Conservation (phyloP, 139 green algal genomes). For the Desmodesmus armatus region DNA sequence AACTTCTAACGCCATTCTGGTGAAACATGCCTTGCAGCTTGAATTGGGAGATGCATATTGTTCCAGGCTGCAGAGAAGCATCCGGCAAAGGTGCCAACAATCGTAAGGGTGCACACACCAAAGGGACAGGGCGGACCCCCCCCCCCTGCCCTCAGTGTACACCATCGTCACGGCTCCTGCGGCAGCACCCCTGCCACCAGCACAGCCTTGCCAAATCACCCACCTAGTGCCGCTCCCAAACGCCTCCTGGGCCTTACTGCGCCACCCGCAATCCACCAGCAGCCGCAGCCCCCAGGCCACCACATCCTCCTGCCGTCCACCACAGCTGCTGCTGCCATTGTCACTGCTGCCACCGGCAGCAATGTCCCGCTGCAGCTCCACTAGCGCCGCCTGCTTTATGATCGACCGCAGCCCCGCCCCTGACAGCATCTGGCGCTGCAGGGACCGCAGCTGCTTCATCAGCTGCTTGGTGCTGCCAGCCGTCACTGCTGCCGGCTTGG, state of each 20-base stretch:
- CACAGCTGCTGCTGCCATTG: not conserved
- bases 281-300: slow-evolving; percentile 21
- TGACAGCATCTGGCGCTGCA: slow-evolving; percentile 4
- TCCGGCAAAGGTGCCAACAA: too few relatives aligned
- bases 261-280: slow-evolving; percentile 17
- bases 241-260: slow-evolving; percentile 1
- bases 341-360: not conserved
- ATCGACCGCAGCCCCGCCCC: slow-evolving; percentile 11
- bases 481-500: not conserved
- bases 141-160: too few relatives aligned
- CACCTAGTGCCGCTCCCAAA: too few relatives aligned
- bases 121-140: too few relatives aligned
- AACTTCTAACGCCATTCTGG: too few relatives aligned
- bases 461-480: not conserved
- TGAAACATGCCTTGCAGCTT: too few relatives aligned
- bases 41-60: too few relatives aligned
- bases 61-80: too few relatives aligned
- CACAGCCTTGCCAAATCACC: too few relatives aligned
- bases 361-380: not conserved
- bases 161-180: too few relatives aligned
- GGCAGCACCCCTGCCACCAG: too few relatives aligned
- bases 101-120: too few relatives aligned
- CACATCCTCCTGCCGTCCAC: not conserved
- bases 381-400: slow-evolving; percentile 28
- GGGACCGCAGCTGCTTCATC: not conserved